Evolutionary conservation across 225 moss, liverwort and hornwort genomes (phyloP).

Genomic region (Sphagnum tenellum): DNA sequence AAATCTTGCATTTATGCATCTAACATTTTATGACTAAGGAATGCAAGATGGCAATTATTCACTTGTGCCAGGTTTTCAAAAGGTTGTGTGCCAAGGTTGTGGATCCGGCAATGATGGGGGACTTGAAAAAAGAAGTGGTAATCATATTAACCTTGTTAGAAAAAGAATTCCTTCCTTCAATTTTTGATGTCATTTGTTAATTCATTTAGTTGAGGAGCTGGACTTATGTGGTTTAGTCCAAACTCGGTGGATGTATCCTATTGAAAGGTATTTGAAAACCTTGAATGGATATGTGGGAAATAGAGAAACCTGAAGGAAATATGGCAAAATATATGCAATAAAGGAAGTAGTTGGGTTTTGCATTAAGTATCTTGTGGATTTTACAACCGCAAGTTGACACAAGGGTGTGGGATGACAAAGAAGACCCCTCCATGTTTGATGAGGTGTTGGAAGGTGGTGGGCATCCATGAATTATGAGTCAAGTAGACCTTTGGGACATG

Average conservation of each 20-base stretch:
- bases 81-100: not conserved
- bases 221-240: not conserved
- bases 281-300: conserved; percentile 4
- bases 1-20: no score
- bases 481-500: no score
- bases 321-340: not conserved
- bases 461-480: no score
- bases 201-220: conserved; percentile 2
- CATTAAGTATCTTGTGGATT: not conserved
- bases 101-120: not conserved
- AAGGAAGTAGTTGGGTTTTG: not conserved
- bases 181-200: not conserved
- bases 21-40: not conserved
- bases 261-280: conserved; percentile 1
- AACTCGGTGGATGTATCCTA: conserved; percentile 1
- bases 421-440: not conserved
- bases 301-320: not conserved
- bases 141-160: not conserved
- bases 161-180: not conserved
- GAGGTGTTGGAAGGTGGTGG: no score
- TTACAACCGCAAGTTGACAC: fast-evolving
- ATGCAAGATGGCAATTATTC: not conserved
- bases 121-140: not conserved
- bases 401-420: not conserved
- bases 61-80: not conserved